phyloP scores from a whole-genome alignment of 495 filamentous ascomycete genomes.

The Trichodelitschia bisporula region DNA sequence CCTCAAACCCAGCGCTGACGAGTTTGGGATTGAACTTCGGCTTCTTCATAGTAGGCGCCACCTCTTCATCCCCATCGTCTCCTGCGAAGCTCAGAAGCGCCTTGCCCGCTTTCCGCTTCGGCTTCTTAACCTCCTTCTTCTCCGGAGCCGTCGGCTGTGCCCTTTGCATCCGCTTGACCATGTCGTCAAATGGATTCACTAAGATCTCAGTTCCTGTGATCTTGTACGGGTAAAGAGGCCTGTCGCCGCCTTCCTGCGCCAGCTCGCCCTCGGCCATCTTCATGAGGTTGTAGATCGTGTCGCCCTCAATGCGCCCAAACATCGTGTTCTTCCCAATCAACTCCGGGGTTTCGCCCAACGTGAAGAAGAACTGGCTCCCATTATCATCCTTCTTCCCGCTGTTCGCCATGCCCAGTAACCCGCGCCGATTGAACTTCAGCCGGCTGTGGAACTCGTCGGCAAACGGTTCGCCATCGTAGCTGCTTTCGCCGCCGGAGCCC shows the following conservation, averaged over 20 bases:
- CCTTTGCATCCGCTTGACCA: conserved; percentile 36
- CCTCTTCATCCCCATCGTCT: conserved; percentile 34
- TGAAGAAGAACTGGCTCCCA: conserved; percentile 93
- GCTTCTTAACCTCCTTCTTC: conserved; percentile 35
- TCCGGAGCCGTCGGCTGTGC: conserved; percentile 19
- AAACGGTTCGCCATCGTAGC: conserved; percentile 70
- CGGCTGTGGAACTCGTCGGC: conserved; percentile 81
- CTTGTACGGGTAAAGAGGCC: conserved; percentile 67
- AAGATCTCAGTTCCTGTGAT: conserved; percentile 60
- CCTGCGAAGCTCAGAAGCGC: conserved; percentile 72
- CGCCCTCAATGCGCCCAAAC: conserved; percentile 79
- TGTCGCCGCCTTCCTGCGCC: conserved; percentile 42
- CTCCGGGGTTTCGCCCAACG: conserved; percentile 59
- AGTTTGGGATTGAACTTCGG: conserved; percentile 78
- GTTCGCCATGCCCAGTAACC: conserved; percentile 85
- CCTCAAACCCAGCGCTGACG: conserved; percentile 30
- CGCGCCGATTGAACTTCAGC: conserved; percentile 77
- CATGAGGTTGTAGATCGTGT: conserved; percentile 86
- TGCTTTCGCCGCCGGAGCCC: conserved; percentile 72
- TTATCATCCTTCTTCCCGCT: conserved; percentile 49
- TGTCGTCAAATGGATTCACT: conserved; percentile 73
- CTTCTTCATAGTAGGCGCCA: conserved; percentile 47
- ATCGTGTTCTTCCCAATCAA: conserved; percentile 45
- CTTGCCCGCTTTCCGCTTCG: conserved; percentile 61
- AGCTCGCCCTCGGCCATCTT: conserved; percentile 78